Conservation (phyloP, 257 asterid genomes). For the Mitragyna speciosa region DNA sequence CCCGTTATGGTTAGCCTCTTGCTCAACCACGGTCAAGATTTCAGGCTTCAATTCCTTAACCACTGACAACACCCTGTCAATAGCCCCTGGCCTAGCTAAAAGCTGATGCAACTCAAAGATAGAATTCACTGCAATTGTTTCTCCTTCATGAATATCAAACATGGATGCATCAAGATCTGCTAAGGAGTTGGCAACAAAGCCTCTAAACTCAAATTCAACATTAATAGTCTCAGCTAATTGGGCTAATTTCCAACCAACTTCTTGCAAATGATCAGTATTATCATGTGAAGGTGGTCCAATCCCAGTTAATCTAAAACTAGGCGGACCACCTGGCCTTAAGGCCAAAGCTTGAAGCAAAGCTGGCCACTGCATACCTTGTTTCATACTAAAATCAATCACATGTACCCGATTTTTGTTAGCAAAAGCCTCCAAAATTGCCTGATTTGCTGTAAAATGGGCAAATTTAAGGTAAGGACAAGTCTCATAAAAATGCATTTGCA, state of each 20-base stretch:
- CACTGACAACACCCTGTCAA: constrained; percentile 55
- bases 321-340: constrained; percentile 82
- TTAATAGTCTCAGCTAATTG: constrained; percentile 65
- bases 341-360: constrained; percentile 86
- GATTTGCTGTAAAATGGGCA: constrained; percentile 94
- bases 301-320: constrained; percentile 74
- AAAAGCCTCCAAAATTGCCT: constrained; percentile 83
- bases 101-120: constrained; percentile 74
- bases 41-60: constrained; percentile 64
- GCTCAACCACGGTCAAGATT: constrained; percentile 81
- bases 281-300: constrained; percentile 75
- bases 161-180: constrained; percentile 77
- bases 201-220: constrained; percentile 70
- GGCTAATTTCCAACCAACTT: constrained; percentile 74
- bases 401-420: constrained; percentile 61
- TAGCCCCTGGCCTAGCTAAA: constrained; percentile 63
- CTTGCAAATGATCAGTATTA: constrained; percentile 66
- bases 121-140: constrained; percentile 78
- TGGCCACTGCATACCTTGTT: constrained; percentile 98
- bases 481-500: constrained; percentile 88
- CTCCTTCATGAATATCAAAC: constrained; percentile 68
- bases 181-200: constrained; percentile 60
- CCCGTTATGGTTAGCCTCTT: constrained; percentile 85
- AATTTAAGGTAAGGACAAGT: constrained; percentile 84
- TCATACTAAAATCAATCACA: constrained; percentile 82